Base-by-base conservation (phyloP, 768 basidiomycete species). In the Russula dissimulans region DNA sequence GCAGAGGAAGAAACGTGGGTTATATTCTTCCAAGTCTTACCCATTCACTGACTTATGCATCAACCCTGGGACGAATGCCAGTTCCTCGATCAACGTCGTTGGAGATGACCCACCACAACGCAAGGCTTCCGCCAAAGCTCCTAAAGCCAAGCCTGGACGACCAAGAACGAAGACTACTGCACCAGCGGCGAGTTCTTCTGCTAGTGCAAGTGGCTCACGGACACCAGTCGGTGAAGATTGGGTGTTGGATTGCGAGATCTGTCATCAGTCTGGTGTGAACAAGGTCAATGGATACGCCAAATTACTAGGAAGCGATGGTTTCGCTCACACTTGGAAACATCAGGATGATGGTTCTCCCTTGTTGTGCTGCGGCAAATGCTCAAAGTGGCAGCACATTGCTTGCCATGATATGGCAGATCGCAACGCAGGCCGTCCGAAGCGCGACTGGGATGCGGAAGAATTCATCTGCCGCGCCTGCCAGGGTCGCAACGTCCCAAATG, bases 161-260 rank as follows among this genome's bases (percentile, higher is more conserved):
- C 52, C 47, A 14, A 53, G 51, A 62, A 52, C 55, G 57, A 65
- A 56, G 59, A 31, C 10, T 38, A 64, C 62, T 12, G 29, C 63
- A 22, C 66, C 71, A 22, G 59, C 64, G 10, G 61, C 65, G 10
- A 72, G 66, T 53, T 63, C 67, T 9, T 72, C 71, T 29, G 66
- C 70, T 17, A 69, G 71, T 14, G 69, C 71, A 17, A 79, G 73
- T 61, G 81, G 80, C 17, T 76, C 80, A 11, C 79, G 79, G 44
- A 81, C 80, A 5, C 81, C 83, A 36, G 71, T 73, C 18, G 76
- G 75, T 32, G 87, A 85, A 53, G 81, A 86, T 59, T 95, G 93
- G 93, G 84, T 90, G 58, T 73, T 97, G 26, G 86, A 90, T 67
- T 97, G 93, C 69, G 93, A 95, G 69, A 78, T 95, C 41, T 97